phyloP scores from a whole-genome alignment of 2,329 filamentous ascomycete genomes.

The Leptographium galeiforme region DNA sequence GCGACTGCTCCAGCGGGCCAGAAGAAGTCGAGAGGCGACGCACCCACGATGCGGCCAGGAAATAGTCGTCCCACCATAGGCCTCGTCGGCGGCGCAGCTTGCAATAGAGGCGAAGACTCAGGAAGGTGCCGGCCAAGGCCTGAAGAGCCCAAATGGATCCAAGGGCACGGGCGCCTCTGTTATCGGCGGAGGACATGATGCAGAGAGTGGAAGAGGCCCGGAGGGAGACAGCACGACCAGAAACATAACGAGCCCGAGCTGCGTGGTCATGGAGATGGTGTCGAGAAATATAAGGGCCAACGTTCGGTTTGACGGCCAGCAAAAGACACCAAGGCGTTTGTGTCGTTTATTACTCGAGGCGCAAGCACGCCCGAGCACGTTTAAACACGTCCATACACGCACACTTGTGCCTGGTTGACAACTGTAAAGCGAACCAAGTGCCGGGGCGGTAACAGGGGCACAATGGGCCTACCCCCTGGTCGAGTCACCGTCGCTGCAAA shows the following conservation, averaged over 20 bases:
- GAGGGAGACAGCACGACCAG: not conserved
- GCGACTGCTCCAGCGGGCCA: not conserved
- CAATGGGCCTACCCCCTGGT: not conserved
- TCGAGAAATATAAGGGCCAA: not conserved
- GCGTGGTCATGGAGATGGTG: no score
- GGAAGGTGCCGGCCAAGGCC: conserved; percentile 10
- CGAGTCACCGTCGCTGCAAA: no score
- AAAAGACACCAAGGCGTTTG: not conserved
- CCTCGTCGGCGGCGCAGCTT: conserved; percentile 14
- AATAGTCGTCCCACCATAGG: conserved; percentile 18
- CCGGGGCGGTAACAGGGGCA: not conserved
- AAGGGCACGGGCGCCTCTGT: conserved; percentile 2
- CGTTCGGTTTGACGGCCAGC: not conserved
- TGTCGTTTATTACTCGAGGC: not conserved
- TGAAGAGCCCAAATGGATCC: conserved; percentile 10
- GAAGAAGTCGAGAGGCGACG: not conserved
- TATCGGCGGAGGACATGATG: not conserved
- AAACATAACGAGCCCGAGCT: not conserved
- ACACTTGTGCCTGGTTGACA: no score
- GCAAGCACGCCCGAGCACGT: not conserved
- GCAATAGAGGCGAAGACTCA: conserved; percentile 16
- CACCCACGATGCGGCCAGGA: conserved; percentile 15
- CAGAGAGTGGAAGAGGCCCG: not conserved
- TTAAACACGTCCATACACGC: no score
- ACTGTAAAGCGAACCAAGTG: not conserved